These are phyloP conservation scores for Stachybotrys chartarum DNA, from an alignment of 2,329 filamentous ascomycete species.

Conservation along the genomic window DNA sequence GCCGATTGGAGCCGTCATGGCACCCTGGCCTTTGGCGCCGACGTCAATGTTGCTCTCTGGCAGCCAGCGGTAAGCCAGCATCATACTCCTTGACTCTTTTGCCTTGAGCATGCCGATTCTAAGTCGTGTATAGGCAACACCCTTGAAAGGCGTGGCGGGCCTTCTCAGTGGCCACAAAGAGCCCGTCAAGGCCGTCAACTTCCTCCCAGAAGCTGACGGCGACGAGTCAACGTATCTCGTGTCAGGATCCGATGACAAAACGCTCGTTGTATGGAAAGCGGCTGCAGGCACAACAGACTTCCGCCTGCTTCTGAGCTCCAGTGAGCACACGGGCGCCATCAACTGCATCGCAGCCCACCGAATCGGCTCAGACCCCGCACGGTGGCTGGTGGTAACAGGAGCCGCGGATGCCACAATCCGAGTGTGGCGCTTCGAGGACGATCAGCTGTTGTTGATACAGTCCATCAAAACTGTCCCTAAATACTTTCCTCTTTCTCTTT, in stretches of 20 bases:
- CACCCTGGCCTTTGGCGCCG: slow-evolving; percentile 79
- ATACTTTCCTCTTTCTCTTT: slow-evolving; percentile 75
- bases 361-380: slow-evolving; percentile 15
- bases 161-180: slow-evolving; percentile 73
- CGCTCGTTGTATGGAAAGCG: slow-evolving; percentile 63
- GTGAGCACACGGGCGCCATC: slow-evolving; percentile 66
- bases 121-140: slow-evolving; percentile 19
- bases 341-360: slow-evolving; percentile 55
- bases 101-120: neutral
- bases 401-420: slow-evolving; percentile 69
- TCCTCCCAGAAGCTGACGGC: slow-evolving; percentile 48
- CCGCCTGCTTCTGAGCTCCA: slow-evolving; percentile 41
- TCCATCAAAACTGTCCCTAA: slow-evolving; percentile 67
- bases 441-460: slow-evolving; percentile 51
- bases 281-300: slow-evolving; percentile 14
- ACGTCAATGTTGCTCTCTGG: slow-evolving; percentile 87
- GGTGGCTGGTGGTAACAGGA: slow-evolving; percentile 63
- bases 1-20: slow-evolving; percentile 79
- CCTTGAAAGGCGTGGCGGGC: slow-evolving; percentile 50
- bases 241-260: slow-evolving; percentile 76
- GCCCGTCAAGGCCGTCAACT: slow-evolving; percentile 75
- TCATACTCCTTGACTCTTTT: neutral
- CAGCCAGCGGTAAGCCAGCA: slow-evolving; percentile 57
- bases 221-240: slow-evolving; percentile 53
- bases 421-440: slow-evolving; percentile 58